Conservation (phyloP, 495 filamentous ascomycete genomes). For the Filosporella fistucella region DNA sequence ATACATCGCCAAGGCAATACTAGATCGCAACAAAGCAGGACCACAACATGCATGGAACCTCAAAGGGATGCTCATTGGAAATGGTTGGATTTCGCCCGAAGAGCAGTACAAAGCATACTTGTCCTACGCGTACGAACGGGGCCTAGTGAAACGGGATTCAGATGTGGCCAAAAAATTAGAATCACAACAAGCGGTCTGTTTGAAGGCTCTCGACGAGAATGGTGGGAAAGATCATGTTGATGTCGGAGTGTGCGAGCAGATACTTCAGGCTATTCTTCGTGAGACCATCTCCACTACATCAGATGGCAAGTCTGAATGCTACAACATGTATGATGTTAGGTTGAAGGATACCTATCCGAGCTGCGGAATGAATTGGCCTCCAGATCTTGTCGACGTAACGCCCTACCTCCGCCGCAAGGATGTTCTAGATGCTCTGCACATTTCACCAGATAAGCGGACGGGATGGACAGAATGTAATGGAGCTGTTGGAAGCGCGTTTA, state of each 20-base stretch:
- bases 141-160: conserved; percentile 63
- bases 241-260: conserved; percentile 61
- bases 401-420: conserved; percentile 83
- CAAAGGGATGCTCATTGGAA: conserved; percentile 87
- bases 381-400: conserved; percentile 69
- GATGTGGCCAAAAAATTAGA: conserved; percentile 62
- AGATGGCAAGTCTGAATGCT: conserved; percentile 51
- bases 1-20: conserved; percentile 84
- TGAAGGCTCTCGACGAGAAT: conserved; percentile 45
- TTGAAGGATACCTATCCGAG: conserved; percentile 64
- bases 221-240: conserved; percentile 61
- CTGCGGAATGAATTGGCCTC: conserved; percentile 96
- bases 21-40: conserved; percentile 67
- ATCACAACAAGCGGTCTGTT: conserved; percentile 61
- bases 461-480: conserved; percentile 93
- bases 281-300: conserved; percentile 44
- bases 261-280: conserved; percentile 65
- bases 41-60: conserved; percentile 64
- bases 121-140: conserved; percentile 69
- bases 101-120: conserved; percentile 93
- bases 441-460: conserved; percentile 72
- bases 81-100: conserved; percentile 88
- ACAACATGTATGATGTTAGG: conserved; percentile 95
- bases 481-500: conserved; percentile 66
- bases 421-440: conserved; percentile 73